These are phyloP conservation scores for Citrullus colocynthis DNA, from an alignment of 306 rosid genomes.

Conservation along the genomic window DNA sequence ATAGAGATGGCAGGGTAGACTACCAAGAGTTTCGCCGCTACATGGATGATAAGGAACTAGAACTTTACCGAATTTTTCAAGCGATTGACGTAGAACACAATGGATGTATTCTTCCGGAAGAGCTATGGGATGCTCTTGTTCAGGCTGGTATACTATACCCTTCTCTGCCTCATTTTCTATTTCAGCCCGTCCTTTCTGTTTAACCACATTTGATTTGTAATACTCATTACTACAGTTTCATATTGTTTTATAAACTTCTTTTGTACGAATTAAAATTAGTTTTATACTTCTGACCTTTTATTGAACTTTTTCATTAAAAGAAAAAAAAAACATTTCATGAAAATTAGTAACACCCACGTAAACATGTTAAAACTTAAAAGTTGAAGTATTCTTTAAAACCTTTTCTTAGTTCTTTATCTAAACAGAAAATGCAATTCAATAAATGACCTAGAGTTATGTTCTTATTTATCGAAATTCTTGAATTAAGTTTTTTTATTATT, in stretches of 20 bases:
- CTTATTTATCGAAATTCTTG: neutral
- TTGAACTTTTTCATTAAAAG: neutral
- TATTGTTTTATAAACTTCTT: neutral
- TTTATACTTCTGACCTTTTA: neutral
- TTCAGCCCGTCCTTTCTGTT: neutral
- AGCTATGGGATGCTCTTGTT: slow-evolving; percentile 91
- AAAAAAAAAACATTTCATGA: neutral
- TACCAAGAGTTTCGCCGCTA: slow-evolving; percentile 61
- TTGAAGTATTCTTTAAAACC: neutral
- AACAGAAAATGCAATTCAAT: neutral
- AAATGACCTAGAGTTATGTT: neutral
- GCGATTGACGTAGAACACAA: slow-evolving; percentile 88
- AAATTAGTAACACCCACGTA: neutral
- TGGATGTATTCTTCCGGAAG: slow-evolving; percentile 87
- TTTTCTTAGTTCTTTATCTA: neutral
- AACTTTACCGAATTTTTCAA: slow-evolving; percentile 83
- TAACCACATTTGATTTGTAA: neutral
- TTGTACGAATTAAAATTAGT: neutral
- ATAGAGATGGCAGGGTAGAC: slow-evolving; percentile 71
- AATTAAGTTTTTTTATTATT: too few species aligned
- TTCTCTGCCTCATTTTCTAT: neutral
- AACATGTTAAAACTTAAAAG: neutral
- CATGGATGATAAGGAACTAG: slow-evolving; percentile 91
- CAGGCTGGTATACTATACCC: slow-evolving; percentile 47
- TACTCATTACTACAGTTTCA: neutral